Evolutionary conservation across 2,329 filamentous ascomycete genomes (phyloP).

Genomic region (Colletotrichum plurivorum): DNA sequence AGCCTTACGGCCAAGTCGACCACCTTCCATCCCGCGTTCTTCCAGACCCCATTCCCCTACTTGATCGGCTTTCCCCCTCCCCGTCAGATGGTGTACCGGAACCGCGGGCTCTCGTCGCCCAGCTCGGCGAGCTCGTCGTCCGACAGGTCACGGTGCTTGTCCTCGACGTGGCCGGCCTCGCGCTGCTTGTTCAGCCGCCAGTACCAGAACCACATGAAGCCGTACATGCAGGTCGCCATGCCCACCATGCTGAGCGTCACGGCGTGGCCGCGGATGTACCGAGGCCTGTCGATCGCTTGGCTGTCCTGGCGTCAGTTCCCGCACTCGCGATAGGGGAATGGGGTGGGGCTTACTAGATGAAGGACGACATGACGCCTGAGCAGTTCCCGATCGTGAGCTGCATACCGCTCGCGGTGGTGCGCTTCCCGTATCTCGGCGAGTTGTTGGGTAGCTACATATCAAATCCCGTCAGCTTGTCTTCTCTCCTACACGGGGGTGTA

Average conservation of each 20-base stretch:
- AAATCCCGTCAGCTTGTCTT: not conserved
- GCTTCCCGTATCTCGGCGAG: slow-evolving; percentile 81
- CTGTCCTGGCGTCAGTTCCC: slow-evolving; percentile 45
- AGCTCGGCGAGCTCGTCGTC: slow-evolving; percentile 65
- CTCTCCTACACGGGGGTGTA: not conserved
- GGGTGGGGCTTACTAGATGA: slow-evolving; percentile 34
- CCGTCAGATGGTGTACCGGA: slow-evolving; percentile 58
- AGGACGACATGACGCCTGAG: slow-evolving; percentile 67
- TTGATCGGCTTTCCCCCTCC: not conserved
- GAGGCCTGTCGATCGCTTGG: slow-evolving; percentile 63
- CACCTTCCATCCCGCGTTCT: not conserved
- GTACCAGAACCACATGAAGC: slow-evolving; percentile 52
- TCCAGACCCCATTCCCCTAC: not conserved
- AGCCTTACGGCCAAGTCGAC: too few species aligned
- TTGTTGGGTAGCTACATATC: slow-evolving; percentile 66
- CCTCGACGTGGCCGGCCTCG: slow-evolving; percentile 53
- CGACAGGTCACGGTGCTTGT: slow-evolving; percentile 56
- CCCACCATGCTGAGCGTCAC: slow-evolving; percentile 52
- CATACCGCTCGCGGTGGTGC: slow-evolving; percentile 79
- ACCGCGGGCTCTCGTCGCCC: slow-evolving; percentile 67
- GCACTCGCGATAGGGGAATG: too few species aligned
- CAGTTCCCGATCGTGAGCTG: slow-evolving; percentile 80
- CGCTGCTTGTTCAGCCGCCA: slow-evolving; percentile 61
- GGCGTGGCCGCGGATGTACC: slow-evolving; percentile 74
- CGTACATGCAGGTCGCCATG: slow-evolving; percentile 50